A percentile compares a stretch with the other conserved stretches of the same genome.
Evolutionary conservation across 306 rosid species (phyloP).

Genomic region (Fragaria ananassa): DNA sequence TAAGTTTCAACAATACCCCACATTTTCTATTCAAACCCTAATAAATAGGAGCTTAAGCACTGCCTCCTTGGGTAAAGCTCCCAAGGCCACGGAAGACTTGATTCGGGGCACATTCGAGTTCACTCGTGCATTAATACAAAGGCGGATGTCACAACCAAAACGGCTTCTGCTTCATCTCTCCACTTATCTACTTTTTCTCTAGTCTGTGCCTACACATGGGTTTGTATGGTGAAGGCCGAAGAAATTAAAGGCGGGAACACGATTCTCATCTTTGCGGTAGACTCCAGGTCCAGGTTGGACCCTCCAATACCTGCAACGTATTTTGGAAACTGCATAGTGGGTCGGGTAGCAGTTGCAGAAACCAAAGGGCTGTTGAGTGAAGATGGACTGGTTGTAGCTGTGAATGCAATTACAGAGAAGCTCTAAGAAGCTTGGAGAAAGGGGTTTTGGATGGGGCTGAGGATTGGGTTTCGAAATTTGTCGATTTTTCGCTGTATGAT

Average conservation of each 20-base stretch:
- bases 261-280: not conserved
- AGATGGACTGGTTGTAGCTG: slow-evolving; percentile 15
- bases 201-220: slow-evolving; percentile 13
- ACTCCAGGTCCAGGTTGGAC: slow-evolving; percentile 12
- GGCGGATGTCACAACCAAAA: not conserved
- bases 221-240: slow-evolving; percentile 5
- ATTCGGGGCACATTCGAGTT: slow-evolving; percentile 18
- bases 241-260: not conserved
- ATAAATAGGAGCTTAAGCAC: slow-evolving; percentile 14
- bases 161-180: not conserved
- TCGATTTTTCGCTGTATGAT: not conserved
- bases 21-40: too few relatives aligned
- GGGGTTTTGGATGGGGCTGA: slow-evolving; percentile 9
- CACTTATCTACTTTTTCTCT: slow-evolving; percentile 5
- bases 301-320: slow-evolving; percentile 17
- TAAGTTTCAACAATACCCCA: too few relatives aligned
- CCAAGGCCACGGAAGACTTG: not conserved
- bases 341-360: not conserved
- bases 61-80: not conserved
- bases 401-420: not conserved
- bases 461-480: not conserved
- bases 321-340: slow-evolving; percentile 25
- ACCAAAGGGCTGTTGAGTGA: slow-evolving; percentile 15
- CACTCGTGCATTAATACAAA: not conserved
- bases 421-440: slow-evolving; percentile 12